A percentile compares a stretch with the other conserved stretches of the same genome.
phyloP scores from a whole-genome alignment of 257 asterid genomes.

The Craterostigma plantagineum region DNA sequence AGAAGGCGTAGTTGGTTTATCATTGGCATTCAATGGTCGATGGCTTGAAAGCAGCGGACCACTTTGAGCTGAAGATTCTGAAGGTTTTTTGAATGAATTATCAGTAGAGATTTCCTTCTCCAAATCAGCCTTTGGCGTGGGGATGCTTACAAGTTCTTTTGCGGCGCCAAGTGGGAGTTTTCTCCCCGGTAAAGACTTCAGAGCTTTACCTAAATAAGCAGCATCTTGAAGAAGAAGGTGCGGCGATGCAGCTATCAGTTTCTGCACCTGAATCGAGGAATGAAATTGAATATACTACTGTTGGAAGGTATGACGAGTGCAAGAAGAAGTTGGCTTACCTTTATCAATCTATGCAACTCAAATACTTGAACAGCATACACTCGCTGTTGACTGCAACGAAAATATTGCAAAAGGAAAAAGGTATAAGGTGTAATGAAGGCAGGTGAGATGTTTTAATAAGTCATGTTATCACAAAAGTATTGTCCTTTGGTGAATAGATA shows the following conservation, averaged over 20 bases:
- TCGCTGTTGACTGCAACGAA: slow-evolving; percentile 60
- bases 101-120: slow-evolving; percentile 53
- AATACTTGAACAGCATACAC: slow-evolving; percentile 85
- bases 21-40: slow-evolving; percentile 11
- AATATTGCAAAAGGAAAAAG: no score
- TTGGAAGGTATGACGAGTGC: no score
- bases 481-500: no score
- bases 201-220: slow-evolving; percentile 21
- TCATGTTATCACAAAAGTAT: no score
- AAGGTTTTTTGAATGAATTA: slow-evolving; percentile 29
- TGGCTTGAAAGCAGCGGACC: slow-evolving; percentile 12
- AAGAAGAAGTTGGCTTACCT: slow-evolving; percentile 25
- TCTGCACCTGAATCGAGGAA: slow-evolving; percentile 69
- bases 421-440: no score
- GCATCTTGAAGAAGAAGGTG: slow-evolving; percentile 35
- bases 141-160: slow-evolving; percentile 16
- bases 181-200: slow-evolving; percentile 21
- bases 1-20: slow-evolving; percentile 14
- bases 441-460: no score
- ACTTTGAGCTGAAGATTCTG: slow-evolving; percentile 31
- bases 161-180: slow-evolving; percentile 25
- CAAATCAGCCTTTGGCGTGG: slow-evolving; percentile 19
- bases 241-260: slow-evolving; percentile 49
- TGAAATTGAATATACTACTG: no score
- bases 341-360: slow-evolving; percentile 79